phyloP scores from a whole-genome alignment of 371 early-diverging fungal species.

The Mucor piriformis region DNA sequence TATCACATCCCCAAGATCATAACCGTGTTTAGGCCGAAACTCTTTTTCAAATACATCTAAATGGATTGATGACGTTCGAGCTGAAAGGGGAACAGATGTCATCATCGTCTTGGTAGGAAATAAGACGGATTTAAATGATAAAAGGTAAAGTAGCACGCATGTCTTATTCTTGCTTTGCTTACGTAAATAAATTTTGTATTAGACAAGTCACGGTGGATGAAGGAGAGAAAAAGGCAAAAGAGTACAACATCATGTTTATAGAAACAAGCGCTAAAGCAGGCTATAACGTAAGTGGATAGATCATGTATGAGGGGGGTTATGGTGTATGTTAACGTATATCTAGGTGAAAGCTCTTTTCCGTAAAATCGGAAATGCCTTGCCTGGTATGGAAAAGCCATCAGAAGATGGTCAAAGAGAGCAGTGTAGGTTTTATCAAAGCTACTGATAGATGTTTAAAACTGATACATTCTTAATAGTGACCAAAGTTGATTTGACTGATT shows the following conservation, averaged over 20 bases:
- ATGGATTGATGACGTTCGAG: slow-evolving; percentile 99
- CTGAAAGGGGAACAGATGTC: slow-evolving; percentile 95
- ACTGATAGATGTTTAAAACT: background rate
- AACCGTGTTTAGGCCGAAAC: slow-evolving; percentile 67
- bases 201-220: slow-evolving; percentile 94
- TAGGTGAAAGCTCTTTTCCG: slow-evolving; percentile 90
- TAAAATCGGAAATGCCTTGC: slow-evolving; percentile 94
- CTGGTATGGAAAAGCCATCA: slow-evolving; percentile 79
- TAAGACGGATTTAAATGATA: slow-evolving; percentile 96
- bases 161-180: background rate
- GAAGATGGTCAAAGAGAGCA: slow-evolving; percentile 44
- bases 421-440: slow-evolving; percentile 24
- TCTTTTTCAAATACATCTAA: slow-evolving; percentile 95
- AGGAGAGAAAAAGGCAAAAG: slow-evolving; percentile 95
- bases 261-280: slow-evolving; percentile 97
- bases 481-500: slow-evolving; percentile 48
- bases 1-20: background rate
- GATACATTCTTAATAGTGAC: slow-evolving; percentile 33
- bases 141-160: slow-evolving; percentile 60
- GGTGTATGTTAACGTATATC: background rate
- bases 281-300: slow-evolving; percentile 67
- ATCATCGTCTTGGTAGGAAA: slow-evolving; percentile 99
- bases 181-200: background rate
- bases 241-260: slow-evolving; percentile 94
- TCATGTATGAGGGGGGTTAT: background rate